phyloP scores from a whole-genome alignment of 768 basidiomycete species.

The Suillus bovinus region DNA sequence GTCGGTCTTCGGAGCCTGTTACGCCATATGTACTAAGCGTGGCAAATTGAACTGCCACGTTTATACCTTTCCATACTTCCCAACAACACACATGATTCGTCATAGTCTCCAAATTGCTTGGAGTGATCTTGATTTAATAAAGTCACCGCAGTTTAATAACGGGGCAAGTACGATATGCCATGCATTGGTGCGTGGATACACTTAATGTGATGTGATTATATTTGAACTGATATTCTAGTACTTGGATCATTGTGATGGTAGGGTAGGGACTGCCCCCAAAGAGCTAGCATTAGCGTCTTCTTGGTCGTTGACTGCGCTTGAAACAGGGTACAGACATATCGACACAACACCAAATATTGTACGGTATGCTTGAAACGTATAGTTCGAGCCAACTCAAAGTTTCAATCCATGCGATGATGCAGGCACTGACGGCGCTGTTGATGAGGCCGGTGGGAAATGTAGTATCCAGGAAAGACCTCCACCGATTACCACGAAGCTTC shows the following conservation, averaged over 20 bases:
- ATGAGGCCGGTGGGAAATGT: conserved; percentile 45
- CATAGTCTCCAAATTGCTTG: background rate
- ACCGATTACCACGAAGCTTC: conserved; percentile 50
- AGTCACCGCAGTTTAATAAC: conserved; percentile 25
- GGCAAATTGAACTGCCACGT: background rate
- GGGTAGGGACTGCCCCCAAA: background rate
- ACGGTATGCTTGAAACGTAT: conserved; percentile 22
- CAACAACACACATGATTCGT: background rate
- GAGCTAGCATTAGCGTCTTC: conserved; percentile 5
- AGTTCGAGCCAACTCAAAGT: background rate
- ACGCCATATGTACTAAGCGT: background rate
- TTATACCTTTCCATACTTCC: background rate
- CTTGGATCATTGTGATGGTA: conserved; percentile 8
- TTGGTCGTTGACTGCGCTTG: conserved; percentile 6
- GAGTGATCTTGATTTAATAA: background rate
- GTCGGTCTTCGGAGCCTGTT: background rate
- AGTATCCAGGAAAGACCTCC: conserved; percentile 48
- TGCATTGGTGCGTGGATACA: conserved; percentile 31
- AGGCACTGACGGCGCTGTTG: conserved; percentile 44
- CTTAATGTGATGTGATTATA: conserved; percentile 8
- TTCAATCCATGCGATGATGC: background rate
- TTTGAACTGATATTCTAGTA: conserved; percentile 1
- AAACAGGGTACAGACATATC: conserved; percentile 45
- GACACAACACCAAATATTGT: conserved; percentile 38
- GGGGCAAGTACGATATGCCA: conserved; percentile 25